Percentiles rank a stretch among this genome's conserved stretches.
Conservation (phyloP, 73 alveolate genomes). For the Tetrahymena malaccensis region DNA sequence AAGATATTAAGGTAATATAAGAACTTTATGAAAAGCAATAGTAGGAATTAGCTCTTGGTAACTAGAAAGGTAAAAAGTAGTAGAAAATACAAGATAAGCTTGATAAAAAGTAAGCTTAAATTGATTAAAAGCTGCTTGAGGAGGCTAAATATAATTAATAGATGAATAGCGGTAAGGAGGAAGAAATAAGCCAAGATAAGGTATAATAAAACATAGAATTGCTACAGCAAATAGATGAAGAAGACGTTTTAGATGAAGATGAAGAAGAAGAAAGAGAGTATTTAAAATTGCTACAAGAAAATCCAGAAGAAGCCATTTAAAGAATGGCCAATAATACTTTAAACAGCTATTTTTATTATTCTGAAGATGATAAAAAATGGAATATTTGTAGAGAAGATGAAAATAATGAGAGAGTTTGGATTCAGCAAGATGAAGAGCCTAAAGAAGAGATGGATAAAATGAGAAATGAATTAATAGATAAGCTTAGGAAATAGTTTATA, state of each 20-base stretch:
- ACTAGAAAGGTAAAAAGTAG: neutral
- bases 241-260: neutral
- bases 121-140: neutral
- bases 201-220: neutral
- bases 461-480: slow-evolving; percentile 14
- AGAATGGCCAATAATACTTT: slow-evolving; percentile 16
- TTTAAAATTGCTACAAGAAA: slow-evolving; percentile 2
- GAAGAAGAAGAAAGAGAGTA: neutral
- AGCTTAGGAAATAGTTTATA: slow-evolving; percentile 11
- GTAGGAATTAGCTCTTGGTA: neutral
- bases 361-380: neutral
- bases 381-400: neutral
- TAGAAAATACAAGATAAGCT: neutral
- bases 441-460: slow-evolving; percentile 4
- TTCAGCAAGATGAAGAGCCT: slow-evolving; percentile 7
- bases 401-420: neutral
- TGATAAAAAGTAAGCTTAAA: neutral
- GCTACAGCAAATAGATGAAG: neutral
- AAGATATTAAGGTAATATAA: slow-evolving; percentile 7
- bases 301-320: slow-evolving; percentile 12
- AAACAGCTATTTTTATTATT: neutral
- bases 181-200: neutral
- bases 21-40: neutral
- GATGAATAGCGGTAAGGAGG: neutral
- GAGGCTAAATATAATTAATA: neutral